Base-by-base conservation (phyloP, 2,329 filamentous ascomycete genomes). In the Epicoccum sorghinum region DNA sequence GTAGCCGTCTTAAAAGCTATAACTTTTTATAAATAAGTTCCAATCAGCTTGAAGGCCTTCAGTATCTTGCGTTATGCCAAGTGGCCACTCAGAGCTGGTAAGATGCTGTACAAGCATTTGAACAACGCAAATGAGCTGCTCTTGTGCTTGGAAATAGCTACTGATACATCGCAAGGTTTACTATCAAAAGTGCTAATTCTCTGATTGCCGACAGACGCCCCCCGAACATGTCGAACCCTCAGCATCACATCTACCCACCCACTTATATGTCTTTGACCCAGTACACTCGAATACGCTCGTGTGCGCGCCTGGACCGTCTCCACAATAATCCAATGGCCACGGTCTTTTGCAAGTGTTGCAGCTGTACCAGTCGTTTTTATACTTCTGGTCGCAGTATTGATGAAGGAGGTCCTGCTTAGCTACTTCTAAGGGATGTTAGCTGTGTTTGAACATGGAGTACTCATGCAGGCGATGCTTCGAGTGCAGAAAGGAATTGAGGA, bases 371-470 rank as follows among this genome's bases (percentile, higher is more conserved):
- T 65, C 62, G n/a, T 25, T n/a, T 14, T 46, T 33, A 23, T 42
- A 61, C 43, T 62, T 55, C 10, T 57, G 47, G 36, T 57, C 40
- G 38, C 62, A 66, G 40, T 64, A 65, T 12, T 55, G 58, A 12
- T 62, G 59, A 1, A 66, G 60, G 4, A 61, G 47, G 1, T 35
- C 58, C 24, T 66, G 62, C n/a, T 52, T 51, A 12, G 48, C 37
- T 25, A 64, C 55, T 32, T 22, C 47, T 50, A 24, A 2, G 7
- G 1, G n/a, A 12, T 4, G 25, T 54, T 22, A 54, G 51, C 18
- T 6, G 18, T 7, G 0, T 7, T 13, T 22, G 8, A 8, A 12
- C 6, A 22, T 9, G 3, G 4, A 9, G 7, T 18, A 24, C 29
- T 18, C 3, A 13, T 22, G 23, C 14, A 39, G 14, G 10, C 6